Evolutionary conservation across 202 grass and related monocot genomes (phyloP), one percentile per base, ranked within the genome.

Genomic region (Carex sylvatica): DNA sequence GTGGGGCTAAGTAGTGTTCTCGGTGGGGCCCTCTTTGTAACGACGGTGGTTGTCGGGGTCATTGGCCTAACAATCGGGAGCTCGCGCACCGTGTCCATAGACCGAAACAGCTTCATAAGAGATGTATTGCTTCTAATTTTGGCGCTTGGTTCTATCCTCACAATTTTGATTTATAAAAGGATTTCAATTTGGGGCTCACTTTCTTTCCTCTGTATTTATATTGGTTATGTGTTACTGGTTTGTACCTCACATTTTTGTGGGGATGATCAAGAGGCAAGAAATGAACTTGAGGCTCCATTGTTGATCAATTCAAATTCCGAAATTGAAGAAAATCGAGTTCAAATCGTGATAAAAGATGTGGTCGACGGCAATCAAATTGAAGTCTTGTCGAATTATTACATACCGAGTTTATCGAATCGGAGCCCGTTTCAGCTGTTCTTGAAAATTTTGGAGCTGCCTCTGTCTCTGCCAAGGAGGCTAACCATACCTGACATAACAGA

Each of bases 401-500:
- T 60, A 20, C 16, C 69, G 0, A 6, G 51, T 56, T 66, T 46
- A 33, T 7, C 30, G 0, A 13, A 35, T 0, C 70, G 38, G 7
- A 10, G n/a, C 30, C 15, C 10, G 9, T 56, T 84, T 38, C 72
- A 70, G 36, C 81, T 44, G 28, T 1, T 91, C 9, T 2, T 91
- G 1, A 24, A 28, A 33, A 67, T 77, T 9, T 36, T 94, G 5
- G 28, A 82, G 79, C 85, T 98, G 79, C 95, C 95, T 78, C 84
- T 98, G 0, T 91, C 90, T 75, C 74, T 98, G 11, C 92, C 95
- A 28, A 91, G 95, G 53, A 91, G 88, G 4, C 84, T 98, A 42
- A 98, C 92, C 8, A 98, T 98, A 70, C 95, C 95, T 4, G 95
- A 98, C 82, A 88, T 98, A 65, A 86, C 90, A 19, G 78, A 71